Conservation (phyloP, 257 asterid genomes). For the Penstemon newberryi region DNA sequence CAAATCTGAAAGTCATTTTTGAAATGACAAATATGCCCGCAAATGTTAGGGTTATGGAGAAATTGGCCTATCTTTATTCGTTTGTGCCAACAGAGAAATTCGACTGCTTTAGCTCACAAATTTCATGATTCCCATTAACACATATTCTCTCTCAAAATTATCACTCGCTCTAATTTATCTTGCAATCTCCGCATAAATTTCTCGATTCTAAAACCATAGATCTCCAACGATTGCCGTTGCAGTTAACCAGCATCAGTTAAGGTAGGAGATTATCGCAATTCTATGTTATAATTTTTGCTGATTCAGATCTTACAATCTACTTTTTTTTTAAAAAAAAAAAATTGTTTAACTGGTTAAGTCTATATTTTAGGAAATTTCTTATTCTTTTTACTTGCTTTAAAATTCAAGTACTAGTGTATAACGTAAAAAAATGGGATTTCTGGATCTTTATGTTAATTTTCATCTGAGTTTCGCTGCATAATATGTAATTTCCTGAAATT, state of each 20-base stretch:
- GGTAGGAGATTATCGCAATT: slow-evolving; percentile 11
- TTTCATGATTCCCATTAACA: slow-evolving; percentile 1
- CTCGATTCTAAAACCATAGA: not conserved
- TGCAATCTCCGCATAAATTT: slow-evolving; percentile 1
- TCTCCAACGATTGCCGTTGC: slow-evolving; percentile 16
- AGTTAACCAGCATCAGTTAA: slow-evolving; percentile 6
- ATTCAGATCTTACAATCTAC: slow-evolving; percentile 26
- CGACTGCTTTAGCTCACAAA: slow-evolving; percentile 11
- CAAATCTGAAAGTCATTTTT: no score
- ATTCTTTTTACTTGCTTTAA: not conserved
- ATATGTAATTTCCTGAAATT: slow-evolving; percentile 1
- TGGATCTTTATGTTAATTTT: slow-evolving; percentile 8
- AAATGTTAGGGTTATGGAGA: slow-evolving; percentile 18
- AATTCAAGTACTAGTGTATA: not conserved
- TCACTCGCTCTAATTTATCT: not conserved
- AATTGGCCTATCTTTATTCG: not conserved
- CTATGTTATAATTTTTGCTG: slow-evolving; percentile 6
- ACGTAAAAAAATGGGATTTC: not conserved
- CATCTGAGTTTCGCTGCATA: slow-evolving; percentile 21
- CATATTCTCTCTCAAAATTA: slow-evolving; percentile 22
- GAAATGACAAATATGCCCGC: slow-evolving; percentile 22
- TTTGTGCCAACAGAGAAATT: slow-evolving; percentile 5
- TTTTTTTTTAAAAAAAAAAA: not conserved
- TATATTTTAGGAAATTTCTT: not conserved
- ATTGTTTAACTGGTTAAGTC: slow-evolving; percentile 1